These are phyloP conservation scores for Eutrema yunnanense DNA, from an alignment of 345 rosid genomes.

Conservation along the genomic window DNA sequence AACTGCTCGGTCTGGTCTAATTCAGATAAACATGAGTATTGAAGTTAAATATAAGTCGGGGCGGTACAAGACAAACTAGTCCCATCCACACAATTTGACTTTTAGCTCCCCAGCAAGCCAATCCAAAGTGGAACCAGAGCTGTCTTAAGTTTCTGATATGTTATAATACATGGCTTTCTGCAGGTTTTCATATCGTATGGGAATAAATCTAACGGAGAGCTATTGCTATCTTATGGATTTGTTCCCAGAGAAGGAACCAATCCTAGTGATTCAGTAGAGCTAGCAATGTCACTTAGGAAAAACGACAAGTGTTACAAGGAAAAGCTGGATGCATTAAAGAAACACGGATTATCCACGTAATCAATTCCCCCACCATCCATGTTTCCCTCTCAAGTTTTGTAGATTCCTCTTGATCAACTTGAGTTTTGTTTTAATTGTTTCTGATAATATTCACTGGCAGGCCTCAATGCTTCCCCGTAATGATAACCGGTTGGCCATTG, in stretches of 20 bases:
- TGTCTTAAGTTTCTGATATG: constrained; percentile 16
- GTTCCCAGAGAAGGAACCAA: constrained; percentile 92
- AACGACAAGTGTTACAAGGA: constrained; percentile 71
- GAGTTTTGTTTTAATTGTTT: background rate
- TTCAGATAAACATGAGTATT: background rate
- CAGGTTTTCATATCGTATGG: constrained; percentile 99
- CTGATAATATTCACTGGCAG: constrained; percentile 32
- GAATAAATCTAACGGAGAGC: constrained; percentile 88
- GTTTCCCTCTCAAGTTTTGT: background rate
- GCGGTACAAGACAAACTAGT: background rate
- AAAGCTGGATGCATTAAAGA: constrained; percentile 70
- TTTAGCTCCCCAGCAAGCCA: background rate
- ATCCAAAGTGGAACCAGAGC: background rate
- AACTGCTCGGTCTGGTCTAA: background rate
- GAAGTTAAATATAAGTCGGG: background rate
- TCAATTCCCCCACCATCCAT: constrained; percentile 14
- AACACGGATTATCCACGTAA: constrained; percentile 75
- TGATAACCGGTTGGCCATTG: constrained; percentile 87
- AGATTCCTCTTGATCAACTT: background rate
- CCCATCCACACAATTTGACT: background rate
- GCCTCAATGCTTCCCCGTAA: constrained; percentile 74
- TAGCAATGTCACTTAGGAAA: constrained; percentile 63
- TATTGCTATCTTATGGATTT: constrained; percentile 84
- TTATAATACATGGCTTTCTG: constrained; percentile 18
- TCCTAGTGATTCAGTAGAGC: constrained; percentile 84